Base-by-base conservation (phyloP, 352 stramenopile species). In the Phytophthora pisi region DNA sequence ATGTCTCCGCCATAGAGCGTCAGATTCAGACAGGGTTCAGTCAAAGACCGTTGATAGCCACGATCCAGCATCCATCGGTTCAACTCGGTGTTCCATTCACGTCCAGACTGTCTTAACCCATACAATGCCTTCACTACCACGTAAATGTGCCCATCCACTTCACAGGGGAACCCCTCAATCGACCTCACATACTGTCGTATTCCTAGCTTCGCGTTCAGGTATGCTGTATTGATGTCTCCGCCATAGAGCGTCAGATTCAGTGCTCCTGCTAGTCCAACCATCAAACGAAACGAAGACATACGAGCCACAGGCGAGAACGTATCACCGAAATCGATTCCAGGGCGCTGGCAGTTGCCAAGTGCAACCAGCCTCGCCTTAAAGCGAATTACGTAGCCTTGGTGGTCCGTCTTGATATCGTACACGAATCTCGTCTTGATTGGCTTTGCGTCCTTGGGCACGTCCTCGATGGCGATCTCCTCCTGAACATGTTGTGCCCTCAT, bases 61-160 rank as follows among this genome's bases (percentile, higher is more conserved):
- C n/a, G 38, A 3, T 56, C 38, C 16, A 60, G 20, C 10, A 63
- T 13, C 53, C 61, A 69, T 6, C 43, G 3, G 24, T 63, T 59
- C 11, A 69, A 28, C 28, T 56, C 61, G 8, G 36, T 53, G 20
- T 69, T 63, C 46, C 54, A 69, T 45, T 69, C 61, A 10, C 26
- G 31, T 5, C 49, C 54, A n/a, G 53, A 59, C 18, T 58, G 16
- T 8, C 24, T 40, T 15, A 70, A 38, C 10, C 56, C 56, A 38
- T 70, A 58, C 23, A 70, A 30, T 8, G 45, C 46, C 1, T 34
- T 34, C 30, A 9, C 30, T 34, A 34, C 30, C 30, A 34, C 30
- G 30, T 34, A 34, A 1, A 34, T 34, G 9, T 34, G 30, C 30
- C 45, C 31, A 34, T 57, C 52, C 30, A n/a, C n/a, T n/a, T n/a